phyloP scores from a whole-genome alignment of 2,329 filamentous ascomycete genomes.

The Colletotrichum chrysophilum region DNA sequence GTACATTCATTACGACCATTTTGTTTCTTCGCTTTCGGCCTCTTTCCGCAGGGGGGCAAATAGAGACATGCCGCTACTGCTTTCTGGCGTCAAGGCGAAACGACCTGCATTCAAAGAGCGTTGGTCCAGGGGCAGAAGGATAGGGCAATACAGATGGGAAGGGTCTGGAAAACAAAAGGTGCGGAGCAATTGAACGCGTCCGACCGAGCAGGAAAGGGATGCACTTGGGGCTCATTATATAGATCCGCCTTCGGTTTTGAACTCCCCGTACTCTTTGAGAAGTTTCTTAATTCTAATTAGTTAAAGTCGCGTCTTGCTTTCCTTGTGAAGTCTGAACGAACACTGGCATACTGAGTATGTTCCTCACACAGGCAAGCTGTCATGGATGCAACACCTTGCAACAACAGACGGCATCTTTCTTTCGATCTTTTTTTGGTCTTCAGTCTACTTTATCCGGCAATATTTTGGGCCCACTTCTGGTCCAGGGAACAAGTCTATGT shows the following conservation, averaged over 20 bases:
- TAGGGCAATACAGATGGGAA: not conserved
- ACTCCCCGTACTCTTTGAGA: not conserved
- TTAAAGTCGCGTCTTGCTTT: not conserved
- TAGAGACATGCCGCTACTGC: not conserved
- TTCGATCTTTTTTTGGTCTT: conserved; percentile 10
- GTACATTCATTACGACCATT: conserved; percentile 9
- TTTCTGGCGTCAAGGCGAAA: conserved; percentile 4
- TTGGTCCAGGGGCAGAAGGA: not conserved
- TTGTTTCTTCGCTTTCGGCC: not conserved
- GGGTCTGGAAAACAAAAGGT: not conserved
- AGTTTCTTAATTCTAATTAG: conserved; percentile 19
- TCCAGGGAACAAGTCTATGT: not conserved
- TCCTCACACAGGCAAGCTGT: not conserved
- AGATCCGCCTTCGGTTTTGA: conserved; percentile 11
- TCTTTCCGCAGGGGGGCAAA: not conserved
- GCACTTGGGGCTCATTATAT: conserved; percentile 1
- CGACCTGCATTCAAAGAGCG: not conserved
- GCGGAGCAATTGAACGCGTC: not conserved
- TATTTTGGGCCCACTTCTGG: not conserved
- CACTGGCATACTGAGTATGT: not conserved
- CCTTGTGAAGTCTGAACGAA: not conserved
- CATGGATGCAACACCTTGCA: not conserved
- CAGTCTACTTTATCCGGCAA: conserved; percentile 12
- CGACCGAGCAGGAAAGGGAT: not conserved
- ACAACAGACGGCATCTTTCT: not conserved